These are phyloP conservation scores for Kandelia obovata DNA, from an alignment of 345 rosid genomes.

Conservation along the genomic window DNA sequence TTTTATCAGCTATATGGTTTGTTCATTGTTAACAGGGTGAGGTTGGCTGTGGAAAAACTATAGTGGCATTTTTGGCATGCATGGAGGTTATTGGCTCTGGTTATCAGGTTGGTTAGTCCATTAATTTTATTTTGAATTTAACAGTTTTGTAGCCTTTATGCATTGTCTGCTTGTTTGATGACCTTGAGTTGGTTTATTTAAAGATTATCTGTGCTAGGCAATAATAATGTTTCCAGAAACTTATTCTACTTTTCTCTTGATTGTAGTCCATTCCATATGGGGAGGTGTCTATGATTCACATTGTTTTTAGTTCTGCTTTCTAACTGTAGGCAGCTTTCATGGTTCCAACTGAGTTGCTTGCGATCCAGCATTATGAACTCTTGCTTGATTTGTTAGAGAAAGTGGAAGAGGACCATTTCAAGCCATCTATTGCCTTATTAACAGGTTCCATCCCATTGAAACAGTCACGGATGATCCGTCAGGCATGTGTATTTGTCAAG, in stretches of 20 bases:
- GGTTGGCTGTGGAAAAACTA: constrained; percentile 98
- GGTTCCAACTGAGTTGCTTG: constrained; percentile 99
- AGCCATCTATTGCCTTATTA: constrained; percentile 82
- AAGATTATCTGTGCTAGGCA: background rate
- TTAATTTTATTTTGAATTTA: background rate
- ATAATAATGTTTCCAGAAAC: background rate
- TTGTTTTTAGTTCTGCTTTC: constrained; percentile 5
- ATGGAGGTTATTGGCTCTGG: constrained; percentile 94
- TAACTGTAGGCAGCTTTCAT: constrained; percentile 85
- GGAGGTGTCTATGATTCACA: background rate
- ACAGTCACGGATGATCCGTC: constrained; percentile 74
- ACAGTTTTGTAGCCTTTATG: background rate
- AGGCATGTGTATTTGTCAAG: constrained; percentile 48
- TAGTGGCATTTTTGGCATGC: constrained; percentile 91
- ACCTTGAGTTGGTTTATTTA: constrained; percentile 8
- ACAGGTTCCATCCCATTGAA: constrained; percentile 88
- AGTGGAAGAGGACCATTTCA: constrained; percentile 48
- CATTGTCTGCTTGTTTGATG: background rate
- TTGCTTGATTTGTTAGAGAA: constrained; percentile 63
- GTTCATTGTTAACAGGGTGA: constrained; percentile 61
- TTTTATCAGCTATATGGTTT: constrained; percentile 9
- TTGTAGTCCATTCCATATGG: background rate
- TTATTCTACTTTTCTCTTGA: background rate
- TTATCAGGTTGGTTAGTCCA: constrained; percentile 64
- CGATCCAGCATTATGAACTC: constrained; percentile 83